Conservation (phyloP, 2,329 filamentous ascomycete genomes). For the Cladosporium cucumerinum region DNA sequence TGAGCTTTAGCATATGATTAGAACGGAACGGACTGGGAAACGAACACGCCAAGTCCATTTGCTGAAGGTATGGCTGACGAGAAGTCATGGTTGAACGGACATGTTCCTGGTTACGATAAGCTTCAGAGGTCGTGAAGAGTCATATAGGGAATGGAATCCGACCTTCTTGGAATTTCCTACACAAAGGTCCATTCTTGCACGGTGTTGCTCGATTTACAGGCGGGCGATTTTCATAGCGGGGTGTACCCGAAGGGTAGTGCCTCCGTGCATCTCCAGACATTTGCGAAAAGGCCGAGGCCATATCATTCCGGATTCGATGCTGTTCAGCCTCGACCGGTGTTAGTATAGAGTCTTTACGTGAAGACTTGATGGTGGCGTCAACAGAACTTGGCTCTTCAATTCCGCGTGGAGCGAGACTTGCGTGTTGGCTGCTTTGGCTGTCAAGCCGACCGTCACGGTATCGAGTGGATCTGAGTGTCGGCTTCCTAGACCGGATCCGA, state of each 20-base stretch:
- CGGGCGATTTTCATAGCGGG: conserved; percentile 30
- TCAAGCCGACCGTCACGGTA: not conserved
- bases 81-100: conserved; percentile 35
- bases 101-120: conserved; percentile 29
- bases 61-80: conserved; percentile 22
- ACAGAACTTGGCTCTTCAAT: not conserved
- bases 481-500: not conserved
- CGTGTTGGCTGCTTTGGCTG: not conserved
- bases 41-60: conserved; percentile 30
- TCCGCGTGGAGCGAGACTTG: not conserved
- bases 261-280: conserved; percentile 31
- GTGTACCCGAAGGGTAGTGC: conserved; percentile 21
- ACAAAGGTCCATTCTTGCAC: conserved; percentile 35
- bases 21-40: not conserved
- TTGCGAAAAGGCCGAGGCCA: conserved; percentile 29
- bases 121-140: not conserved
- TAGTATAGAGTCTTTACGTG: not conserved
- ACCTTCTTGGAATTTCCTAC: conserved; percentile 36
- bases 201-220: conserved; percentile 27
- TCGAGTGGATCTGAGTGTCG: not conserved
- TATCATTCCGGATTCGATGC: conserved; percentile 27
- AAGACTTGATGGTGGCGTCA: not conserved
- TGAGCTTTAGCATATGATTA: not conserved
- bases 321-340: not conserved
- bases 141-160: not conserved